These are phyloP conservation scores for Neohortaea acidophila DNA, from an alignment of 495 filamentous ascomycete genomes.

Conservation along the genomic window DNA sequence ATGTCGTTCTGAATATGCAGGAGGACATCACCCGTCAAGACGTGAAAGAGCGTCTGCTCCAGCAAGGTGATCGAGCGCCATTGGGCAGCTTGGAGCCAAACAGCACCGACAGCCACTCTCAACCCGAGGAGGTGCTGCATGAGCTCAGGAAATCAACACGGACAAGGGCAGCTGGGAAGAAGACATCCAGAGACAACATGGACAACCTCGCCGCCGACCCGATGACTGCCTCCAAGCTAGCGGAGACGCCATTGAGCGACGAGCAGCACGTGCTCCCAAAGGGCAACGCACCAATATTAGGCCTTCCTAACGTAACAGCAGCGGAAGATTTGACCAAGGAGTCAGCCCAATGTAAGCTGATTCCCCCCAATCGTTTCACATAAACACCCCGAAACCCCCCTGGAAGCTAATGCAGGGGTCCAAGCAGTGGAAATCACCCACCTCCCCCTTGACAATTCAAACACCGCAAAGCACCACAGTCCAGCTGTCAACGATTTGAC, in stretches of 20 bases:
- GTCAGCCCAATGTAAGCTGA: not conserved
- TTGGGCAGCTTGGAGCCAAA: slow-evolving; percentile 11
- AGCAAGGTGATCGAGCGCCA: slow-evolving; percentile 2
- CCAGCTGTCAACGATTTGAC: slow-evolving; percentile 1
- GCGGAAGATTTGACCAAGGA: not conserved
- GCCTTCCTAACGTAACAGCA: not conserved
- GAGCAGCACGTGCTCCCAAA: not conserved
- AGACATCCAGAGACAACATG: slow-evolving; percentile 1
- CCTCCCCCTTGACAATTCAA: not conserved
- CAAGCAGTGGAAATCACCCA: too few relatives aligned
- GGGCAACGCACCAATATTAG: not conserved
- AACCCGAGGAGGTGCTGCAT: not conserved
- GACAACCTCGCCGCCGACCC: slow-evolving; percentile 1
- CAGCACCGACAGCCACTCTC: slow-evolving; percentile 8
- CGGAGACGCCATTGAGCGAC: not conserved
- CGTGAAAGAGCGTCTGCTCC: not conserved
- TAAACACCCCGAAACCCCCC: not conserved
- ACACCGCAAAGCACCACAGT: not conserved
- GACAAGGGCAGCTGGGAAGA: slow-evolving; percentile 4
- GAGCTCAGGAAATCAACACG: slow-evolving; percentile 7
- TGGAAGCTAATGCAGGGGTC: not conserved
- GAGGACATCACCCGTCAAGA: not conserved
- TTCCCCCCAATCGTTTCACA: too few relatives aligned
- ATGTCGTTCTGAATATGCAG: slow-evolving; percentile 5
- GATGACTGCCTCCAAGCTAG: not conserved